phyloP scores from a whole-genome alignment of 177 flowering plant genomes.

The Vitis hybrid region DNA sequence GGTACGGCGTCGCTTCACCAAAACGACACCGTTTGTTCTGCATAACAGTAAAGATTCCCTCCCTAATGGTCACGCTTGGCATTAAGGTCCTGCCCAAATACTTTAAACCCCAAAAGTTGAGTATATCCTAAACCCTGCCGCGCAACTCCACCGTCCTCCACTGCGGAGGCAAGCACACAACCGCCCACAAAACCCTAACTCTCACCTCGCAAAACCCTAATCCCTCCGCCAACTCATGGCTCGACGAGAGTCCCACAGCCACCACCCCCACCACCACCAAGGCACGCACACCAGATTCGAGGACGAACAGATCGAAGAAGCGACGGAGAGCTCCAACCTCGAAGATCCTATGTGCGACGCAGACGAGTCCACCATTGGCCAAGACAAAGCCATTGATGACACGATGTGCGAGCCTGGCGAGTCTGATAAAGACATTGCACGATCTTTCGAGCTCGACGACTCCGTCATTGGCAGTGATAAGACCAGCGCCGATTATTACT shows the following conservation, averaged over 20 bases:
- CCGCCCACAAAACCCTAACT: neutral
- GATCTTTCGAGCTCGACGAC: constrained; percentile 4
- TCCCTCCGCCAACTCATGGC: constrained; percentile 24
- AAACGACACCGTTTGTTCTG: too few relatives aligned
- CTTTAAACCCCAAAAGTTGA: neutral
- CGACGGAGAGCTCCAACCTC: constrained; percentile 32
- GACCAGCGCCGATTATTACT: constrained; percentile 98
- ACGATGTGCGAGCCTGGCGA: constrained; percentile 10
- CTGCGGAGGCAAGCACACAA: neutral
- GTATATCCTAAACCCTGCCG: too few relatives aligned
- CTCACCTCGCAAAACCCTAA: constrained; percentile 18
- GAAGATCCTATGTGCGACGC: constrained; percentile 39
- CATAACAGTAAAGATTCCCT: too few relatives aligned
- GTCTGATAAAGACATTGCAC: too few relatives aligned
- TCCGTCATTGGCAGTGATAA: constrained; percentile 46
- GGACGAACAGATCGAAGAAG: constrained; percentile 35
- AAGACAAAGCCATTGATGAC: constrained; percentile 12
- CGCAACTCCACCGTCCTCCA: neutral
- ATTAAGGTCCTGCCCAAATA: too few relatives aligned
- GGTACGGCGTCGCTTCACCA: too few relatives aligned
- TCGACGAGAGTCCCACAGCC: constrained; percentile 26
- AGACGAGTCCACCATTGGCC: constrained; percentile 11
- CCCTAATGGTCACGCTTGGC: too few relatives aligned
- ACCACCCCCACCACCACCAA: constrained; percentile 11
- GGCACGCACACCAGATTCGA: constrained; percentile 42